Base-by-base conservation (phyloP, 2,329 filamentous ascomycete genomes). In the Akanthomyces uredinophilus region DNA sequence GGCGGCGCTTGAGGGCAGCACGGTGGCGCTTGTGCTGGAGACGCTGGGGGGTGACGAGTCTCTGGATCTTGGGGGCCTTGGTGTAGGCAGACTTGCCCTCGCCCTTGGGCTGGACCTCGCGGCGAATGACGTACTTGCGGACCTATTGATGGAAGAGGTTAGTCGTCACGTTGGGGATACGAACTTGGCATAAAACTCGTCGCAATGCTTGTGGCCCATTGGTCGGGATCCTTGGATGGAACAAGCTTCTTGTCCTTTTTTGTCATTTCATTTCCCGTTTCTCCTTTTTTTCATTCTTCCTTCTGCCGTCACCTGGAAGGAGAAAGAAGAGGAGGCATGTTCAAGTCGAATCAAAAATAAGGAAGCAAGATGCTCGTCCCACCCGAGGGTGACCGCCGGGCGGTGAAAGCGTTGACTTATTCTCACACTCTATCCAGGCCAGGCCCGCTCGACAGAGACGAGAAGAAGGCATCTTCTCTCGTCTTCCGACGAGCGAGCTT, bases 1-100 rank as follows among this genome's bases (percentile, higher is more conserved):
- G 91, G 81, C 95, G 94, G 81, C 94, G 92, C 92, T 99, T 99
- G 83, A 99, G 90, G 76, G 95, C 94, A 75, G 96, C 84, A 74
- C 93, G 87, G 87, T 98, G 95, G 77, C 95, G 92, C 91, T 98
- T 99, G 90, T 96, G 95, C 88, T 99, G 95, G 78, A 99, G 92
- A 81, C 95, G 95, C 85, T 98, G 95, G 80, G 95, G 95, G 77
- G 95, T 99, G 75, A 99, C 92, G 74, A 99, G 92, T 80, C 95
- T 92, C 89, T 99, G 95, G 84, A 99, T 99, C 87, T 94, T 96
- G 81, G 95, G 95, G 75, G 95, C 95, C 91, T 99, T 99, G 90
- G 94, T 97, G 89, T 98, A 98, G 74, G 93, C 83, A 84, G 91
- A 90, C 85, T 95, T 96, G 83, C 92, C 94, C 87, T 98, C 95